phyloP scores from a whole-genome alignment of 805 yeast genomes.

The Jamesozyma gamospora region DNA sequence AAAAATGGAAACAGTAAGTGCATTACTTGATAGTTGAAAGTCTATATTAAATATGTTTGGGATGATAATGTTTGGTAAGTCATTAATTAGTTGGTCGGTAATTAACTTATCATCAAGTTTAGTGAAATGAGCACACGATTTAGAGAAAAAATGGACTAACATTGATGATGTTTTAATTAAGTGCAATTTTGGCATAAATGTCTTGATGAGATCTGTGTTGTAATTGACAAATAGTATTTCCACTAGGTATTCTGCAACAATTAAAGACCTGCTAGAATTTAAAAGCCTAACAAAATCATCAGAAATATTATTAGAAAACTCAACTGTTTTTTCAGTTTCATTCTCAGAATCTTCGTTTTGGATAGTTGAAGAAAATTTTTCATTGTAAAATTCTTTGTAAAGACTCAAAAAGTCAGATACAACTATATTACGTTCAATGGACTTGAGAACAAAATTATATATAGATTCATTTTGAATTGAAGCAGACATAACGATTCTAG shows the following conservation, averaged over 20 bases:
- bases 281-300: conserved; percentile 17
- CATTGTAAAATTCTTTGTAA: conserved; percentile 28
- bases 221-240: conserved; percentile 25
- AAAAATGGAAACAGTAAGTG: conserved; percentile 18
- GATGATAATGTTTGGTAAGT: conserved; percentile 16
- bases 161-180: conserved; percentile 9
- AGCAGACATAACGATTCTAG: conserved; percentile 1
- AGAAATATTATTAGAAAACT: conserved; percentile 6
- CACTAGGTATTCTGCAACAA: conserved; percentile 23
- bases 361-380: conserved; percentile 12
- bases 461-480: conserved; percentile 17
- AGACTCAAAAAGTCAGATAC: conserved; percentile 23
- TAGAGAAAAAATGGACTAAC: conserved; percentile 22
- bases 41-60: conserved; percentile 15
- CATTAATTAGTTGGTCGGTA: conserved; percentile 21
- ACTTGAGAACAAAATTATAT: conserved; percentile 18
- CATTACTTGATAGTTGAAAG: conserved; percentile 8
- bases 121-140: conserved; percentile 18
- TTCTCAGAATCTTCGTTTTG: conserved; percentile 13
- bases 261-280: conserved; percentile 10
- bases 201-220: conserved; percentile 18
- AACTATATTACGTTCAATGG: conserved; percentile 21
- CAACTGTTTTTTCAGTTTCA: background rate
- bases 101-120: conserved; percentile 23
- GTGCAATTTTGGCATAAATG: conserved; percentile 18